Evolutionary conservation across 2,329 filamentous ascomycete species (phyloP).

Genomic region (Pseudogymnoascus sp.): DNA sequence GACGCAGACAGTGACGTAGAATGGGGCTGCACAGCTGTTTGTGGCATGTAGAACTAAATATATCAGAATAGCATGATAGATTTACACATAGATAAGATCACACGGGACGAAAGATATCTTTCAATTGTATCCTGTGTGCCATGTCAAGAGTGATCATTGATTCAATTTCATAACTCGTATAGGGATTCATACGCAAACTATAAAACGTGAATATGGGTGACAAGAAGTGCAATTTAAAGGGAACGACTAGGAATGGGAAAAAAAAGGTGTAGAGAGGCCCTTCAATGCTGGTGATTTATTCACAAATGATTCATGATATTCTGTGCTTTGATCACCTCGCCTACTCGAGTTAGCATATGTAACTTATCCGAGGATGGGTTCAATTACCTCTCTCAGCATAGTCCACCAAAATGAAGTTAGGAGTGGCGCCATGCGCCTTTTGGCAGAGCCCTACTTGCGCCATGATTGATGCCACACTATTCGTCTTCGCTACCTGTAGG

Average conservation of each 20-base stretch:
- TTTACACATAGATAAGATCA: not conserved
- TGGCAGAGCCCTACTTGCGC: constrained; percentile 39
- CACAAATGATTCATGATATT: constrained; percentile 20
- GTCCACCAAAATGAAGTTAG: constrained; percentile 49
- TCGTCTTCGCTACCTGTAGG: constrained; percentile 33
- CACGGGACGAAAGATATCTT: not conserved
- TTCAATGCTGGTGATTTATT: not conserved
- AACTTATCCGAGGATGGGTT: not conserved
- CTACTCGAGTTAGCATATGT: constrained; percentile 13
- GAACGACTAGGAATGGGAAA: not conserved
- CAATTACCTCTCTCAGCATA: constrained; percentile 41
- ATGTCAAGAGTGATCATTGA: not conserved
- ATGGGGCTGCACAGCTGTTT: not conserved
- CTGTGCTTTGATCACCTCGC: constrained; percentile 24
- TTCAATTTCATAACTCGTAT: not conserved
- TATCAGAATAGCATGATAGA: not conserved
- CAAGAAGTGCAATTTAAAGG: not conserved
- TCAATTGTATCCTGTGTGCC: not conserved
- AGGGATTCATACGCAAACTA: not conserved
- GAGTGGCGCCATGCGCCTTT: constrained; percentile 36
- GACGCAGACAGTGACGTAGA: not conserved
- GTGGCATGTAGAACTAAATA: not conserved
- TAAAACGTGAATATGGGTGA: not conserved
- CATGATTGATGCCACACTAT: constrained; percentile 43
- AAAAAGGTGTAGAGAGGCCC: not conserved